phyloP scores from a whole-genome alignment of 2,329 filamentous ascomycete species.

The Davidsoniella eucalypti region DNA sequence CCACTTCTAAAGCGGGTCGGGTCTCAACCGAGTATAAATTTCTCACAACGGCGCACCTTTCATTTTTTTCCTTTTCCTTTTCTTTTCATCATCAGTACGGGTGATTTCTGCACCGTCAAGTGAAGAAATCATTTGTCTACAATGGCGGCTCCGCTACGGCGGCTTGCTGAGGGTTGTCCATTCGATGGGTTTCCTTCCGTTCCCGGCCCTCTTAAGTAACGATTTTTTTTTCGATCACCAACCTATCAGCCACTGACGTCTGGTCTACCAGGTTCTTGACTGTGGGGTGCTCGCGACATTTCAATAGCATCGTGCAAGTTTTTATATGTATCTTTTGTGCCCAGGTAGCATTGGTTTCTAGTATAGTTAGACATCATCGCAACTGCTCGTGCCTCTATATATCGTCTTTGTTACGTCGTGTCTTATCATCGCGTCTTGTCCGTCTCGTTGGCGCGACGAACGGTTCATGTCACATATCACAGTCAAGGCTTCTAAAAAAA shows the following conservation, averaged over 20 bases:
- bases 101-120: slow-evolving; percentile 34
- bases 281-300: slow-evolving; percentile 36
- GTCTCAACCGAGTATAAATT: slow-evolving; percentile 11
- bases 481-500: too few species aligned
- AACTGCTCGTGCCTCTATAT: too few species aligned
- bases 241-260: slow-evolving; percentile 29
- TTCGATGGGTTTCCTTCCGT: slow-evolving; percentile 37
- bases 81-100: slow-evolving; percentile 29
- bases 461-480: too few species aligned
- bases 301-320: not conserved
- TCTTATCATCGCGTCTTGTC: too few species aligned
- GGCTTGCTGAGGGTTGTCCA: slow-evolving; percentile 37
- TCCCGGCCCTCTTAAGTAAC: slow-evolving; percentile 35
- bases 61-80: slow-evolving; percentile 18
- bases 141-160: slow-evolving; percentile 34
- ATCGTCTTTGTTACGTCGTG: too few species aligned
- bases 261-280: slow-evolving; percentile 27
- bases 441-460: too few species aligned
- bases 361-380: not conserved
- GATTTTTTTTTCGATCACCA: slow-evolving; percentile 27
- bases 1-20: slow-evolving; percentile 10
- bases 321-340: not conserved
- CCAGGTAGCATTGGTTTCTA: not conserved
- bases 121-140: slow-evolving; percentile 27
- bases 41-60: not conserved